Evolutionary conservation across 768 basidiomycete genomes (phyloP).

Genomic region (Lactarius quietus): DNA sequence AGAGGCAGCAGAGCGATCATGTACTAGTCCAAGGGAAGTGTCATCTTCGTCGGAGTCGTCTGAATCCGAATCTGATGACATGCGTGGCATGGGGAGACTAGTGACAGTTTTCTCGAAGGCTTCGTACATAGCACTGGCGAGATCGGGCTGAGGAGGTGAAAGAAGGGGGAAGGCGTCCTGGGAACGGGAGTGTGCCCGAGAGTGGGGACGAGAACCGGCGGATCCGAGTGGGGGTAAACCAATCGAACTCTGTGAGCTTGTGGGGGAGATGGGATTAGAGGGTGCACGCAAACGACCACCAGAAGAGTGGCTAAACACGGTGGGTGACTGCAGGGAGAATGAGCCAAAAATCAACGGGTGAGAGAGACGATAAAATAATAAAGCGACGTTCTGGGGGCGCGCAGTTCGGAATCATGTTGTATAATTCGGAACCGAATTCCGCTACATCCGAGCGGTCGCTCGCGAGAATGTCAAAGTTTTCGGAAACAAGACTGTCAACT

Average conservation of each 20-base stretch:
- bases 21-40: slow-evolving; percentile 51
- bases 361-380: neutral
- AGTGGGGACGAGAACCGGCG: slow-evolving; percentile 56
- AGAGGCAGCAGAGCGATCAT: slow-evolving; percentile 53
- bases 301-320: slow-evolving; percentile 42
- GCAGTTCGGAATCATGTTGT: neutral
- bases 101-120: slow-evolving; percentile 47
- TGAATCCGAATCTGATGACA: slow-evolving; percentile 36
- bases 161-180: slow-evolving; percentile 36
- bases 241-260: slow-evolving; percentile 34
- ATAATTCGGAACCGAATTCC: neutral
- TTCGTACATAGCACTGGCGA: slow-evolving; percentile 35
- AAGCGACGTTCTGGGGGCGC: neutral
- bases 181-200: slow-evolving; percentile 55
- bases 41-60: slow-evolving; percentile 55
- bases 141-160: slow-evolving; percentile 43
- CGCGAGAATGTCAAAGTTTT: neutral
- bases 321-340: slow-evolving; percentile 38
- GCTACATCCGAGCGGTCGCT: neutral
- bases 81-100: slow-evolving; percentile 56
- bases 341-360: slow-evolving; percentile 31
- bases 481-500: neutral
- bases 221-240: slow-evolving; percentile 41
- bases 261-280: slow-evolving; percentile 64
- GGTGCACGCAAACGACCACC: slow-evolving; percentile 57